A percentile compares a stretch with the other conserved stretches of the same genome.
phyloP scores from a whole-genome alignment of 1,284 basidiomycete genomes.

The Rugosomyces carneus region DNA sequence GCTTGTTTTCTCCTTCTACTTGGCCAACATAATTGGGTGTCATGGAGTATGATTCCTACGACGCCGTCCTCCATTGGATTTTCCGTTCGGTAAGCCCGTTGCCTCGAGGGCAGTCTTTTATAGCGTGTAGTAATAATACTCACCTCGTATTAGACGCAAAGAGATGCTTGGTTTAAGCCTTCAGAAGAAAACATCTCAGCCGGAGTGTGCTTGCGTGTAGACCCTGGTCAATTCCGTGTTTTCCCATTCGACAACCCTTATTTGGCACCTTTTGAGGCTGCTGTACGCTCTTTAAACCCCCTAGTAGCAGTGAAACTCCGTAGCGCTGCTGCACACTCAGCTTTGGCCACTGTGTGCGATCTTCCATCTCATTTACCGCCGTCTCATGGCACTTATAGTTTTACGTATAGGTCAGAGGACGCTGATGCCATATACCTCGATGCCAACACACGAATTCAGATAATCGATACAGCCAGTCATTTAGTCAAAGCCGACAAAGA shows the following conservation, averaged over 20 bases:
- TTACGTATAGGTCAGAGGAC: slow-evolving; percentile 38
- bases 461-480: slow-evolving; percentile 55
- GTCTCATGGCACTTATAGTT: slow-evolving; percentile 1
- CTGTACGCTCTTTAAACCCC: slow-evolving; percentile 66
- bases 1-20: slow-evolving; percentile 23
- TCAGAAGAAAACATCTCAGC: slow-evolving; percentile 65
- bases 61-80: slow-evolving; percentile 64
- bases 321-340: slow-evolving; percentile 76
- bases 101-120: not conserved
- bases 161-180: slow-evolving; percentile 72
- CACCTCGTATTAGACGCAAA: slow-evolving; percentile 45
- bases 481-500: slow-evolving; percentile 73
- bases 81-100: slow-evolving; percentile 36
- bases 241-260: slow-evolving; percentile 64
- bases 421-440: slow-evolving; percentile 52
- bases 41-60: slow-evolving; percentile 72
- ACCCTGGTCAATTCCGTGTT: slow-evolving; percentile 53
- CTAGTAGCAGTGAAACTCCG: slow-evolving; percentile 77
- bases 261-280: slow-evolving; percentile 65
- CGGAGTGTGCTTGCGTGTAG: slow-evolving; percentile 64
- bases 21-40: slow-evolving; percentile 25
- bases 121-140: not conserved
- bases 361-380: not conserved
- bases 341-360: slow-evolving; percentile 61
- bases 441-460: slow-evolving; percentile 55